Evolutionary conservation across 345 rosid species (phyloP).

Genomic region (Dimocarpus longan): DNA sequence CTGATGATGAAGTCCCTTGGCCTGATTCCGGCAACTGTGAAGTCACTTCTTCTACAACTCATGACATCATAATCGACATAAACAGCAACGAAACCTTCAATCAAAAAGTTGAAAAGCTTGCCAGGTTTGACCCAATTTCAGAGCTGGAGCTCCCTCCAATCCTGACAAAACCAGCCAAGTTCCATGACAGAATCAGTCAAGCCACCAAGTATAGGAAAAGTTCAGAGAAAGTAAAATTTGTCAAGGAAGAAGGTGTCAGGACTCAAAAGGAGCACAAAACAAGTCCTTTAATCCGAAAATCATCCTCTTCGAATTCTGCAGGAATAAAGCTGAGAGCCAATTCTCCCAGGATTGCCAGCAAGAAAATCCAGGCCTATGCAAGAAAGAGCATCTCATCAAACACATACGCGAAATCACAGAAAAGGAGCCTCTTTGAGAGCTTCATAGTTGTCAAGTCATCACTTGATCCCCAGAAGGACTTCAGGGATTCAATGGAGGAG

Average conservation of each 20-base stretch:
- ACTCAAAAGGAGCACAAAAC: slow-evolving; percentile 26
- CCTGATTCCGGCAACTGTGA: slow-evolving; percentile 33
- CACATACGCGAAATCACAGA: slow-evolving; percentile 15
- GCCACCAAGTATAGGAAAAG: slow-evolving; percentile 9
- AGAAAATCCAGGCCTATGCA: slow-evolving; percentile 33
- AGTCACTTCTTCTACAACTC: slow-evolving; percentile 32
- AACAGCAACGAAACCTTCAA: slow-evolving; percentile 24
- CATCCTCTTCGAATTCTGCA: slow-evolving; percentile 15
- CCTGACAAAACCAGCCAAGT: slow-evolving; percentile 34
- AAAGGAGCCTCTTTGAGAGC: slow-evolving; percentile 39
- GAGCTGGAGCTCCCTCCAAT: slow-evolving; percentile 46
- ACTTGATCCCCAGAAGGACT: slow-evolving; percentile 73
- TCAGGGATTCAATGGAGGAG: slow-evolving; percentile 87
- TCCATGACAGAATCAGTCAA: slow-evolving; percentile 8
- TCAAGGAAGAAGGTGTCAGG: slow-evolving; percentile 32
- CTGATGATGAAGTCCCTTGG: slow-evolving; percentile 15
- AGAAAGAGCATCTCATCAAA: slow-evolving; percentile 37
- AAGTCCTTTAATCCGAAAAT: slow-evolving; percentile 27
- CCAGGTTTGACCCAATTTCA: slow-evolving; percentile 26
- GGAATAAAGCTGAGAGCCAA: slow-evolving; percentile 58
- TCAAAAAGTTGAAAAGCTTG: slow-evolving; percentile 15
- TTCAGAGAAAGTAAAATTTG: slow-evolving; percentile 4
- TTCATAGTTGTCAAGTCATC: slow-evolving; percentile 68
- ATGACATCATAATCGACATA: slow-evolving; percentile 49
- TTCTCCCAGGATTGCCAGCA: slow-evolving; percentile 57